These are phyloP conservation scores for Populus trichocarpa DNA, from an alignment of 441 rosid genomes.

Conservation along the genomic window DNA sequence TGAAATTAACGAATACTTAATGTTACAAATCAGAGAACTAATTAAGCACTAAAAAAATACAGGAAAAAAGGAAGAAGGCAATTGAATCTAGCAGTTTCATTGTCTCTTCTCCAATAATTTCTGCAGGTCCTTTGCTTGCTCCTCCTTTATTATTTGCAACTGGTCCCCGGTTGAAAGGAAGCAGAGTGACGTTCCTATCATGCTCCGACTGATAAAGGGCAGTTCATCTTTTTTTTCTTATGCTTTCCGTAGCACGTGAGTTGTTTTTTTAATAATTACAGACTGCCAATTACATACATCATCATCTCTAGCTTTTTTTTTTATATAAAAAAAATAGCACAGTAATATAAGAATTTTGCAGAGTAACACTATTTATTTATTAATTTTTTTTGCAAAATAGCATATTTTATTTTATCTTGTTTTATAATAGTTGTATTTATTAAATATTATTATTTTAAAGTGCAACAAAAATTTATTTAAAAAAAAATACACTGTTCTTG, in stretches of 20 bases:
- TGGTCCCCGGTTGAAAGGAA: conserved; percentile 17
- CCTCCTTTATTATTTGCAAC: neutral
- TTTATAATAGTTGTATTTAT: too few species aligned
- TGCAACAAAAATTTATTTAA: too few species aligned
- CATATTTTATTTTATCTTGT: neutral
- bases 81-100: neutral
- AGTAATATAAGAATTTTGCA: too few species aligned
- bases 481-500: too few species aligned
- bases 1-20: neutral
- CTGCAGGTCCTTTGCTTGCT: neutral
- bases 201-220: conserved; percentile 7
- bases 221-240: neutral
- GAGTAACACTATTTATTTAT: too few species aligned
- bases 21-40: neutral
- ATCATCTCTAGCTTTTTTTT: neutral
- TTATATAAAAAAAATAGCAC: too few species aligned
- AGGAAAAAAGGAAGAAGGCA: neutral
- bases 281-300: neutral
- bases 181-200: conserved; percentile 11
- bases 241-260: neutral
- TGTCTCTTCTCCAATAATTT: neutral
- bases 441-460: too few species aligned
- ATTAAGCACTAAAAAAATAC: neutral
- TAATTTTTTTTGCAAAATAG: too few species aligned
- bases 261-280: neutral